phyloP scores from a whole-genome alignment of 345 rosid species.

The Arabidopsis arenosa region DNA sequence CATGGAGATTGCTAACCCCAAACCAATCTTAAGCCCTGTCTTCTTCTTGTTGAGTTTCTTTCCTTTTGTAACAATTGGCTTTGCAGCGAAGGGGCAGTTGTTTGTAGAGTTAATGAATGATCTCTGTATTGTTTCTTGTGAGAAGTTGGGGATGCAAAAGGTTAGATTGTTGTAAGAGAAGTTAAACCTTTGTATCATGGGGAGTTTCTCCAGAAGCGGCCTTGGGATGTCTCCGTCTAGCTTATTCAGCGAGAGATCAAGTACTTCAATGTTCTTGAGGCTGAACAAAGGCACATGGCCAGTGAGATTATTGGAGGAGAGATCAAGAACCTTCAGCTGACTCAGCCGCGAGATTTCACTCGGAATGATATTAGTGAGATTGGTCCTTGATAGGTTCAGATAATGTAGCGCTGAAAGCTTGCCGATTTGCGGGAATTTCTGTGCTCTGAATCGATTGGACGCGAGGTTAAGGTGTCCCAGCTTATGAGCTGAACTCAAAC shows the following conservation, averaged over 20 bases:
- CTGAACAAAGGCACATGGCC: conserved; percentile 65
- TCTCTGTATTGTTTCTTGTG: conserved; percentile 53
- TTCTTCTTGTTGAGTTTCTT: conserved; percentile 50
- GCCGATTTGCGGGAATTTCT: conserved; percentile 58
- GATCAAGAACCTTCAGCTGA: conserved; percentile 69
- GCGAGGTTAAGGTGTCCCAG: conserved; percentile 81
- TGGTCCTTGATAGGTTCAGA: conserved; percentile 78
- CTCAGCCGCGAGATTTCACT: conserved; percentile 53
- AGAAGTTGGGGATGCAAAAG: conserved; percentile 62
- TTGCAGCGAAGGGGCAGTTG: conserved; percentile 87
- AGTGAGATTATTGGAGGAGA: conserved; percentile 72
- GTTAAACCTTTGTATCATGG: conserved; percentile 66
- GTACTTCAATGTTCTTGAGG: conserved; percentile 51
- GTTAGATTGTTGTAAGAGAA: conserved; percentile 89
- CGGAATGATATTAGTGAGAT: conserved; percentile 62
- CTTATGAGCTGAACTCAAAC: conserved; percentile 59
- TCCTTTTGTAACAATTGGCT: conserved; percentile 58
- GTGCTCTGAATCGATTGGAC: conserved; percentile 65
- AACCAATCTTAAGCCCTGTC: conserved; percentile 64
- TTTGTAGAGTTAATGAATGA: conserved; percentile 67
- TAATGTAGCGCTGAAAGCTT: conserved; percentile 55
- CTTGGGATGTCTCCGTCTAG: conserved; percentile 79
- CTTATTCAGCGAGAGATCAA: conserved; percentile 81
- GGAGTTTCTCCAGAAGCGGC: conserved; percentile 57
- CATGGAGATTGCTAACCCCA: conserved; percentile 69